Percentiles rank a stretch among this genome's conserved stretches.
Evolutionary conservation across 345 rosid species (phyloP).

Genomic region (Trapa incisa): DNA sequence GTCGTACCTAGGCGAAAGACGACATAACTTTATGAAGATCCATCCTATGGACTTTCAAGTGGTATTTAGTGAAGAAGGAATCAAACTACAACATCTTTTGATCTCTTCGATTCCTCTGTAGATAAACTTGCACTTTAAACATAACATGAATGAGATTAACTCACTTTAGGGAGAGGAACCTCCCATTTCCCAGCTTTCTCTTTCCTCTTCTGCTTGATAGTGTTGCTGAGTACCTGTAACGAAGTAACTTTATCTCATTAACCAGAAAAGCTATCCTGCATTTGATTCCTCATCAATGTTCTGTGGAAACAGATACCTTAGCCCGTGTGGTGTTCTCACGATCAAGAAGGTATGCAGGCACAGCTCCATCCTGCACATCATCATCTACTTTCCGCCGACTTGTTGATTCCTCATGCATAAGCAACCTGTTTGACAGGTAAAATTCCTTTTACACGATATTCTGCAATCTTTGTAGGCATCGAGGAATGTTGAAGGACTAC

Average conservation of each 20-base stretch:
- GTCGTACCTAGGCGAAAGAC: slow-evolving; percentile 53
- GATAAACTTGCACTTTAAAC: background rate
- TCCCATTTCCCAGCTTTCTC: slow-evolving; percentile 97
- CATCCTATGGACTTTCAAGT: background rate
- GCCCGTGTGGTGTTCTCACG: slow-evolving; percentile 80
- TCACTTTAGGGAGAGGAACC: slow-evolving; percentile 83
- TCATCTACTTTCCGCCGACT: slow-evolving; percentile 74
- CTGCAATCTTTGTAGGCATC: background rate
- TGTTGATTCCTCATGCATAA: slow-evolving; percentile 82
- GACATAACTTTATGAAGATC: background rate
- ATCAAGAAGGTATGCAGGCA: slow-evolving; percentile 90
- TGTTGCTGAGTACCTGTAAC: slow-evolving; percentile 71
- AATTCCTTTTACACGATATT: background rate
- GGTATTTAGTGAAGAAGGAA: background rate
- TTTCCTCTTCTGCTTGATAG: slow-evolving; percentile 89
- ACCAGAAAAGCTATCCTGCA: background rate
- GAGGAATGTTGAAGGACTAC: background rate
- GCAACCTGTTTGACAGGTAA: slow-evolving; percentile 30
- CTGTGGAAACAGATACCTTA: slow-evolving; percentile 27
- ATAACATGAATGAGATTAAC: background rate
- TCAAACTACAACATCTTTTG: background rate
- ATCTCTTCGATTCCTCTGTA: background rate
- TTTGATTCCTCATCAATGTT: background rate
- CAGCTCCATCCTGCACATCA: slow-evolving; percentile 80
- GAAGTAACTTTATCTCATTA: background rate